These are phyloP conservation scores for Colletotrichum godetiae DNA, from an alignment of 2,329 filamentous ascomycete genomes.

Conservation along the genomic window DNA sequence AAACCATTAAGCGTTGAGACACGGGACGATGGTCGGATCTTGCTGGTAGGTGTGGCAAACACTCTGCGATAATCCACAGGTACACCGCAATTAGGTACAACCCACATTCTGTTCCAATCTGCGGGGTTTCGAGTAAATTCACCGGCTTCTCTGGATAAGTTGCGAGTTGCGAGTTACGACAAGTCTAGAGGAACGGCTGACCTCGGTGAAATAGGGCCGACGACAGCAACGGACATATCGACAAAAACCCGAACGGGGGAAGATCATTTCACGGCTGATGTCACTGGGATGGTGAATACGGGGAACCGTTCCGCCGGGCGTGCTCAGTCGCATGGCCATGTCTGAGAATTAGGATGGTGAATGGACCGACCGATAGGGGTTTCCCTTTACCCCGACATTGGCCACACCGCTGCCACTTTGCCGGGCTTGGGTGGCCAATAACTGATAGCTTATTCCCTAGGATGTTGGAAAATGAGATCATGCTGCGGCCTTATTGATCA, in stretches of 20 bases:
- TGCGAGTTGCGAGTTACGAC: background rate
- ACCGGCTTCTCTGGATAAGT: background rate
- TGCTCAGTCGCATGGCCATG: slow-evolving; percentile 18
- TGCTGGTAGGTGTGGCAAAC: background rate
- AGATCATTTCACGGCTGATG: slow-evolving; percentile 18
- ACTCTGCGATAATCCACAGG: background rate
- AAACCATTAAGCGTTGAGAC: background rate
- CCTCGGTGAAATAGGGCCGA: background rate
- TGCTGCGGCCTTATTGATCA: background rate
- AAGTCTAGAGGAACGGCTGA: slow-evolving; percentile 6
- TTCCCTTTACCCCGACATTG: slow-evolving; percentile 8
- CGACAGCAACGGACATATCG: background rate
- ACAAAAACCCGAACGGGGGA: background rate
- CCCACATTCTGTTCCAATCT: background rate
- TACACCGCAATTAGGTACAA: background rate
- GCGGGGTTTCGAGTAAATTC: background rate
- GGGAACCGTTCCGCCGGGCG: slow-evolving; percentile 29
- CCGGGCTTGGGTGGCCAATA: slow-evolving; percentile 7
- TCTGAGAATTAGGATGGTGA: slow-evolving; percentile 18
- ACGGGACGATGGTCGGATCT: background rate
- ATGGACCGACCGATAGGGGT: slow-evolving; percentile 17
- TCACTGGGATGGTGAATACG: slow-evolving; percentile 19
- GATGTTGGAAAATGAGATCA: slow-evolving; percentile 24
- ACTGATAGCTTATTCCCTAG: background rate
- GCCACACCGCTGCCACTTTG: slow-evolving; percentile 22